Evolutionary conservation across 2,329 filamentous ascomycete genomes (phyloP), one percentile per base, ranked within the genome.

Genomic region (Ceratocystis ficicola): DNA sequence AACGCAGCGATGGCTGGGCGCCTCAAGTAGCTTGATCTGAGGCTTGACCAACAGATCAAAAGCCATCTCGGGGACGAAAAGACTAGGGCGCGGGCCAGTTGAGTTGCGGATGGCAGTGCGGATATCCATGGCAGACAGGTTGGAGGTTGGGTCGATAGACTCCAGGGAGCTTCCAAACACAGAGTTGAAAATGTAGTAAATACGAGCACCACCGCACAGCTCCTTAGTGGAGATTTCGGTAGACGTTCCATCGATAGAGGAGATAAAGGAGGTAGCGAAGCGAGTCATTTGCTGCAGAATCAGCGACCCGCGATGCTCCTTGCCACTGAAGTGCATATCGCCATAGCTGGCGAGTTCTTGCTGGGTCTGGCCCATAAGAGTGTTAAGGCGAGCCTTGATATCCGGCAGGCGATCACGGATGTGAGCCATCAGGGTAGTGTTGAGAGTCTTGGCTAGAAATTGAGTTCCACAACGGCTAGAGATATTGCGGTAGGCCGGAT

Each of bases 181-280:
- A 4, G 92, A 96, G 78, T 97, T 97, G 82, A 96, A 97, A 71
- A 97, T 96, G 77, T 97, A 96, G 78, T 97, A 97, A 73, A 97
- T 96, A 68, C 93, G 85, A 60, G 92, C 92, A 73, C 92, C 92
- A 73, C 92, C 92, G 72, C 92, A 96, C 10, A 97, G 84, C 77
- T 97, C 94, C 77, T 99, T 97, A 46, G 94, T 99, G 20, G 94
- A 97, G 69, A 99, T 99, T 74, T 99, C 93, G 15, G 92, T 96
- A 4, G 93, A 97, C 6, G 94, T 99, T 80, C 94, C 94, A 73
- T 99, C 94, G 69, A 99, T 99, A 12, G 94, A 97, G 5, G 94
- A 93, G 73, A 96, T 97, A 77, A 99, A 99, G 0, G 92, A 96
- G 2, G 90, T 94, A 8, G 94, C 94, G 72, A 99, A 99, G 50